These are phyloP conservation scores for Melanomma pulvis-pyrius DNA, from an alignment of 495 filamentous ascomycete genomes.

Conservation along the genomic window DNA sequence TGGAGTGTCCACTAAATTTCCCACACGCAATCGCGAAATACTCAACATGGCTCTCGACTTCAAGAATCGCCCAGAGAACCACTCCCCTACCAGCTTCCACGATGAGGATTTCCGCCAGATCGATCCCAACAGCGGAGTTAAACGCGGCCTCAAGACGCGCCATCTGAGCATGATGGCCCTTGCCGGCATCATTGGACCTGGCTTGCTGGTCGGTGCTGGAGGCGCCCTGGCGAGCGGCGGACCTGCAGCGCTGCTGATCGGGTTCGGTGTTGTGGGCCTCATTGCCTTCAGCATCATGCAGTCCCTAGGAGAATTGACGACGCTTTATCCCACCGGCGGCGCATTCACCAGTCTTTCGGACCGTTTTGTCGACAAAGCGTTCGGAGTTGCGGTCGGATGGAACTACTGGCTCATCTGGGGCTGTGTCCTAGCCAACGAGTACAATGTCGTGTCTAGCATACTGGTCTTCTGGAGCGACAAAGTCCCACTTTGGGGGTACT, in stretches of 20 bases:
- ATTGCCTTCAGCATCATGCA: slow-evolving; percentile 60
- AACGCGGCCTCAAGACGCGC: slow-evolving; percentile 39
- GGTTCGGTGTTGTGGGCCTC: slow-evolving; percentile 54
- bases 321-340: slow-evolving; percentile 67
- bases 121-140: slow-evolving; percentile 33
- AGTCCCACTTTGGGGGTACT: slow-evolving; percentile 51
- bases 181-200: slow-evolving; percentile 42
- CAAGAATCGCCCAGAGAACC: background rate
- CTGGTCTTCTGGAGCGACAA: slow-evolving; percentile 57
- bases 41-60: background rate
- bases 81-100: background rate
- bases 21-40: background rate
- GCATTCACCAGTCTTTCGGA: slow-evolving; percentile 56
- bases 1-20: too few species aligned
- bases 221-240: slow-evolving; percentile 33
- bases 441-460: slow-evolving; percentile 58
- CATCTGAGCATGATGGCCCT: slow-evolving; percentile 38
- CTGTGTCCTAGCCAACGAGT: slow-evolving; percentile 51
- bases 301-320: slow-evolving; percentile 68
- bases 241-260: slow-evolving; percentile 45
- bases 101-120: slow-evolving; percentile 15
- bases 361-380: slow-evolving; percentile 59
- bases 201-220: slow-evolving; percentile 39
- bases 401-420: slow-evolving; percentile 50
- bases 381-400: slow-evolving; percentile 57